These are phyloP conservation scores for Celoporthe dispersa DNA, from an alignment of 2,329 filamentous ascomycete genomes.

Conservation along the genomic window DNA sequence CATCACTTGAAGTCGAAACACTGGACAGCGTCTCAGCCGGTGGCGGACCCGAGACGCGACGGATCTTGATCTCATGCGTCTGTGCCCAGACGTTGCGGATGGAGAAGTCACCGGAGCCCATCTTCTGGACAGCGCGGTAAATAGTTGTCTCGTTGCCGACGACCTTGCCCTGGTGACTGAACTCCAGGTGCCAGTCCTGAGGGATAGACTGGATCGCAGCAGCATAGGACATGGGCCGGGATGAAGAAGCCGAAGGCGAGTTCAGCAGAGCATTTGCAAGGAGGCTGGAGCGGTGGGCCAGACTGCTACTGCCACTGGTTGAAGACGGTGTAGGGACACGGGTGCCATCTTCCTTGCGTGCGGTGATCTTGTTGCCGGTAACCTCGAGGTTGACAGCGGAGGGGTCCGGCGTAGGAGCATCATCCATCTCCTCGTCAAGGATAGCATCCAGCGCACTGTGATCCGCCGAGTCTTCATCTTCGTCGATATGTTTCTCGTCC, in stretches of 20 bases:
- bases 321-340: conserved; percentile 73
- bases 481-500: conserved; percentile 83
- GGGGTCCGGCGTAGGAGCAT: conserved; percentile 73
- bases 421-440: conserved; percentile 82
- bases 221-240: conserved; percentile 78
- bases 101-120: conserved; percentile 63
- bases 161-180: conserved; percentile 81
- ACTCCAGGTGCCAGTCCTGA: conserved; percentile 97
- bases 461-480: conserved; percentile 69
- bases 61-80: conserved; percentile 90
- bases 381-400: conserved; percentile 92
- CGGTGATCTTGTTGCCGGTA: conserved; percentile 85
- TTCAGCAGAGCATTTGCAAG: conserved; percentile 47
- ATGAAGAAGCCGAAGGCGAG: conserved; percentile 56
- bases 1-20: conserved; percentile 54
- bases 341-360: conserved; percentile 89
- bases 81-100: conserved; percentile 86
- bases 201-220: conserved; percentile 79
- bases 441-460: conserved; percentile 77
- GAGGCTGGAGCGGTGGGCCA: conserved; percentile 47
- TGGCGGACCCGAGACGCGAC: conserved; percentile 80
- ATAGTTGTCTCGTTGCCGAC: conserved; percentile 93
- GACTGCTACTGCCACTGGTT: conserved; percentile 39
- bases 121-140: conserved; percentile 86
- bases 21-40: conserved; percentile 72